A percentile compares a stretch with the other conserved stretches of the same genome.
These are phyloP conservation scores for Trichophyton simii DNA, from an alignment of 2,329 filamentous ascomycete species.

Conservation along the genomic window DNA sequence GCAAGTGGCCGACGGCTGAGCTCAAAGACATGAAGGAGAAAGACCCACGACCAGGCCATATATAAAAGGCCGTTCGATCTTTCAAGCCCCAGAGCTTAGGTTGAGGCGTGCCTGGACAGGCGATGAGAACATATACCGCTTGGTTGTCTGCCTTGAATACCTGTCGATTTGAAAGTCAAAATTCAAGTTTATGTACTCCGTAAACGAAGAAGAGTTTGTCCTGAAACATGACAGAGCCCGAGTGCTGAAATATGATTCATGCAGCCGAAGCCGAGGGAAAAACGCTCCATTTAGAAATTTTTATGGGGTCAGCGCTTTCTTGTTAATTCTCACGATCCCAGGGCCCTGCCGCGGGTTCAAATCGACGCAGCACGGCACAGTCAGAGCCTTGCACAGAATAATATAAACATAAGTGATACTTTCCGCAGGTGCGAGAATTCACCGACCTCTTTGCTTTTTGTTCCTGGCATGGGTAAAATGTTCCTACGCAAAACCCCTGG, in stretches of 20 bases:
- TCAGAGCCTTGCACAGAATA: background rate
- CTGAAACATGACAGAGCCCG: background rate
- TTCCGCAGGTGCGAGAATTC: background rate
- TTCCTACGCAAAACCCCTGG: background rate
- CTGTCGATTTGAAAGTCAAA: background rate
- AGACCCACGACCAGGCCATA: background rate
- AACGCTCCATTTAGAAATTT: background rate
- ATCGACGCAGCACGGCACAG: background rate
- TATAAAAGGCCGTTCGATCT: background rate
- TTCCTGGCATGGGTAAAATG: background rate
- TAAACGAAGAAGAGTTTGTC: background rate
- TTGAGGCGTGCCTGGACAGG: background rate
- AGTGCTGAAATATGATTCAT: background rate
- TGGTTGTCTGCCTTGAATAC: background rate
- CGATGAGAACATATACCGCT: background rate
- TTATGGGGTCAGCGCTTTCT: background rate
- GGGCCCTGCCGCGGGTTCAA: background rate
- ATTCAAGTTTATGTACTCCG: background rate
- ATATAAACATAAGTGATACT: background rate
- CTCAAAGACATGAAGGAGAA: background rate
- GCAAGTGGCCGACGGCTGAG: background rate
- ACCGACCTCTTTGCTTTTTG: background rate
- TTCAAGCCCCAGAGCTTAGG: too few species aligned
- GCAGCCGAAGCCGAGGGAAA: background rate
- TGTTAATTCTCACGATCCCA: background rate